Evolutionary conservation across 108 stramenopile genomes (phyloP), one percentile per base, ranked within the genome.

Genomic region (Stephanodiscus triporus): DNA sequence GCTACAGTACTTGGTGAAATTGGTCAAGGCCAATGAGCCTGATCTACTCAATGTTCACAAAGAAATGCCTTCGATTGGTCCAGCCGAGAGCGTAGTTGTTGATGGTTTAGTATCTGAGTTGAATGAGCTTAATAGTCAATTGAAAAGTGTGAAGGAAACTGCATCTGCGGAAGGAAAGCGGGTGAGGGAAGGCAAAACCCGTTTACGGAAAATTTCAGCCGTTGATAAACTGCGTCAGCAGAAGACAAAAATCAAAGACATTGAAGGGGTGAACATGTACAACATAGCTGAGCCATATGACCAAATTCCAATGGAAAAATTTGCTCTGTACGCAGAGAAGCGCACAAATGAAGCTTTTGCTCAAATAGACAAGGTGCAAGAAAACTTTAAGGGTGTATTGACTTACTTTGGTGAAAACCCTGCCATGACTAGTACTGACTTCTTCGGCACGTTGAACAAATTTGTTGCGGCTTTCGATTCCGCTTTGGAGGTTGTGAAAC

Each of bases 371-470:
- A 76, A 87, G 9, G 83, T 89, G 9, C 83, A 92, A 71, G 77
- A 77, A 59, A 91, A 88, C 13, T 92, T 87, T 63, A 70, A 57
- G 34, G 74, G 72, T 10, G 66, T 94, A 0, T 69, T 97, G 49
- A 53, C 68, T 22, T 97, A 95, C 77, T 95, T 97, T 50, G 93
- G 96, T 9, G 96, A 97, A 86, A 91, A 95, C 68, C 90, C 90
- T 26, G 88, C 85, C 0, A 93, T 95, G 92, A 59, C 86, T 14
- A 87, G 88, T 26, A 66, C 67, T n/a, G 92, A 95, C 40, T 97
- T 97, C 68, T 97, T 97, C 75, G 87, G 88, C n/a, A 94, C 88
- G 6, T 34, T 97, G 30, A 78, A 80, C 22, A 81, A 87, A 50
- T 97, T 97, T 60, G 80, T 92, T 32, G 62, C 48, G 13, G 85